Conservation (phyloP, 257 asterid genomes). For the Fraxinus quadrangulata region DNA sequence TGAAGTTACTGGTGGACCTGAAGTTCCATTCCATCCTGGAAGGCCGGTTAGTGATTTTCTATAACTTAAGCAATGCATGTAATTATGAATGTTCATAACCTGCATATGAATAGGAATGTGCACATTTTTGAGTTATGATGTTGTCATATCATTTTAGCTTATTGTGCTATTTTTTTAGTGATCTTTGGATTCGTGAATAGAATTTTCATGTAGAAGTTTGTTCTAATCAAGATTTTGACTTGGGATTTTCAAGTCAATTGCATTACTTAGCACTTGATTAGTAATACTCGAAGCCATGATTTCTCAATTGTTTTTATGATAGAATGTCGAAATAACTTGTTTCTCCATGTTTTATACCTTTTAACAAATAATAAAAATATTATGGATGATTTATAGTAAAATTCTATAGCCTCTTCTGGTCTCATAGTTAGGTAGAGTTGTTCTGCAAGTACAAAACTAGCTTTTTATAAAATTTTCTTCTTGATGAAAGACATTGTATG, state of each 20-base stretch:
- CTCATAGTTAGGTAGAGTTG: background rate
- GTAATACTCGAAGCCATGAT: background rate
- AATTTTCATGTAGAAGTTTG: background rate
- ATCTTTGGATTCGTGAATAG: background rate
- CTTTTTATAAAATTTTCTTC: background rate
- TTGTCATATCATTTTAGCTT: background rate
- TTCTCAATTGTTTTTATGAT: background rate
- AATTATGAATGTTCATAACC: background rate
- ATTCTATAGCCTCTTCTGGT: background rate
- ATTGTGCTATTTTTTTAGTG: background rate
- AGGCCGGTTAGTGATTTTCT: slow-evolving; percentile 54
- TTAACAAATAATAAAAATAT: background rate
- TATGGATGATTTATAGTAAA: background rate
- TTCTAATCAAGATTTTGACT: background rate
- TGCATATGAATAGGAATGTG: background rate
- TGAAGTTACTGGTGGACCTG: slow-evolving; percentile 95
- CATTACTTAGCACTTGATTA: background rate
- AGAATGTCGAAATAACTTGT: background rate
- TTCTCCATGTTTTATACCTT: background rate
- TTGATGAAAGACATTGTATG: background rate
- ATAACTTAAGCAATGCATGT: background rate
- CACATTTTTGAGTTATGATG: background rate
- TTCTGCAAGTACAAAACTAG: background rate
- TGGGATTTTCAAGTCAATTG: background rate
- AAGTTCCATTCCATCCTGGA: slow-evolving; percentile 86